Evolutionary conservation across 1,284 basidiomycete genomes (phyloP), one percentile per base, ranked within the genome.

Genomic region (Kwoniella shivajii): DNA sequence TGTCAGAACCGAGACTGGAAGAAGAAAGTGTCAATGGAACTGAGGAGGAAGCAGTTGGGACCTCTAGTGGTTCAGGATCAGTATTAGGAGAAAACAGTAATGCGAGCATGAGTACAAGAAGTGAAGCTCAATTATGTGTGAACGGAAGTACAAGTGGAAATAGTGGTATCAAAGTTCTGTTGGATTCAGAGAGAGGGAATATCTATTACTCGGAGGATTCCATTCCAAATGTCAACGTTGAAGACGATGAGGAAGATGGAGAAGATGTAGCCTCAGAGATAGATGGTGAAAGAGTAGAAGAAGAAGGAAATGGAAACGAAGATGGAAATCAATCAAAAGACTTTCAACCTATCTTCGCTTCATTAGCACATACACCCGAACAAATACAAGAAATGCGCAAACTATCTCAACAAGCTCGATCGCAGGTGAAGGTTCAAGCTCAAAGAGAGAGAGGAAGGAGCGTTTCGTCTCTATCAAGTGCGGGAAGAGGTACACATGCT

Each of bases 291-390:
- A 2, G 16, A 45, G 47, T 11, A 29, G 20, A 30, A 14, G 47
- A 48, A 37, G 3, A 11, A n/a, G 36, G 42, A 13, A 42, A 30
- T 50, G 33, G 20, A 37, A 50, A 36, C 4, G n/a, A n/a, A n/a
- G n/a, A n/a, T n/a, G n/a, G n/a, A n/a, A n/a, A n/a, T n/a, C 41
- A 46, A 16, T n/a, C 10, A 11, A 34, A 39, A 33, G 14, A 30
- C 1, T 36, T 39, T 16, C 61, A 60, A 43, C 74, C 74, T 16
- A 69, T 73, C 56, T 76, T 74, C 47, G 71, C 73, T 0, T 67
- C 64, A 27, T 54, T 76, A 14, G 73, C 74, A 6, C 74, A 76
- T 55, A 76, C 74, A 7, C 71, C 71, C 2, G 71, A 68, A 37
- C 73, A 76, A 50, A 46, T 73, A n/a, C 66, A 63, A 22, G 71